Base-by-base conservation (phyloP, 768 basidiomycete genomes). In the Mycena amicta region DNA sequence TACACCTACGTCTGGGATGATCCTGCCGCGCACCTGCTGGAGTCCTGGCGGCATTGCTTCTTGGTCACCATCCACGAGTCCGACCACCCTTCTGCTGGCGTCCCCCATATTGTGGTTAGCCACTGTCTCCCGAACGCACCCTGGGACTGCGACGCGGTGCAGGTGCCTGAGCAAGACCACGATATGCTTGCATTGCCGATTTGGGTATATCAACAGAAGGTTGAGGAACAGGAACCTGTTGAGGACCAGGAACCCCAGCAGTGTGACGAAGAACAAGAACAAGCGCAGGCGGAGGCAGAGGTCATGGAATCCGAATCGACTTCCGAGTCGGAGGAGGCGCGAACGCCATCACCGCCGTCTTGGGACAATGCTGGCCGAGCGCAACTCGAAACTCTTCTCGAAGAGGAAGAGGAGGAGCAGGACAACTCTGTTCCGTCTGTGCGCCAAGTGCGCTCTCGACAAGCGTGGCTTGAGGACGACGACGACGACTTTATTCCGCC, bases 51-150 rank as follows among this genome's bases (percentile, higher is more conserved):
- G 22, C 59, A 61, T 5, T 66, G 65, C 27, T 64, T 60, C n/a
- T 76, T 75, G 5, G 68, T 76, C 22, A 71, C 70, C 4, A 65
- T 83, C 53, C 64, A 81, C 22, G 80, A 82, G 59, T 83, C 83
- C 18, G 58, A 67, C 12, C 67, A 60, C 51, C 80, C 83, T 11
- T 78, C 72, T 59, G 64, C 59, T 43, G n/a, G n/a, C n/a, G 70
- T 72, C 15, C 81, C 81, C 11, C 81, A 83, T 59, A 81, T 83
- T 50, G 68, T 81, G 33, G 75, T 82, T 52, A 75, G 64, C 37
- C 68, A 70, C 11, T 66, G 77, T 8, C 76, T 74, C 18, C 74
- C 77, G 2, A 72, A 78, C 57, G 66, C 75, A 46, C 75, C 75
- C 4, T 77, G 75, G 72, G 58, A 57, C 18, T 31, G 23, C 20